These are phyloP conservation scores for Ustilago loliicola DNA, from an alignment of 1,284 basidiomycete species.

Conservation along the genomic window DNA sequence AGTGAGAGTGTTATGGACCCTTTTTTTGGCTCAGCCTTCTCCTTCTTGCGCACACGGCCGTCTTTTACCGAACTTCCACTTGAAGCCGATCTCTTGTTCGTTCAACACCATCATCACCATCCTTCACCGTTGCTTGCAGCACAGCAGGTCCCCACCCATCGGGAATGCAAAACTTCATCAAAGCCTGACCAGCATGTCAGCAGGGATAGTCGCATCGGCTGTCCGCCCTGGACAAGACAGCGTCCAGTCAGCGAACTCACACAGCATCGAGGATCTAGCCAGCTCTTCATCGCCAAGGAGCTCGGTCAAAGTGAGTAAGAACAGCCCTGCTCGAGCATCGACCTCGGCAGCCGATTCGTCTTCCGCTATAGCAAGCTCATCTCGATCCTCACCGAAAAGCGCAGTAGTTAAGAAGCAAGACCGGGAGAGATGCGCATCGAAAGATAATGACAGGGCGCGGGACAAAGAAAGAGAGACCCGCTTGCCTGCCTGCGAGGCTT, in stretches of 20 bases:
- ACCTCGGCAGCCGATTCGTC: neutral
- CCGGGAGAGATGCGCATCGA: slow-evolving; percentile 16
- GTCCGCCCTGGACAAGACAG: slow-evolving; percentile 1
- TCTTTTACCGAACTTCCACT: neutral
- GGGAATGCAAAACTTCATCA: neutral
- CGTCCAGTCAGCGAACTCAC: neutral
- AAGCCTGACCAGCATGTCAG: slow-evolving; percentile 16
- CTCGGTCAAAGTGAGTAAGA: slow-evolving; percentile 2
- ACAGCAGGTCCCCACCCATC: neutral
- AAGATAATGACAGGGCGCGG: slow-evolving; percentile 20
- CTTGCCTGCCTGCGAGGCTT: slow-evolving; percentile 47
- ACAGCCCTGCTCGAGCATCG: neutral
- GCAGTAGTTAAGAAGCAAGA: slow-evolving; percentile 19
- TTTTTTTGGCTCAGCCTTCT: neutral
- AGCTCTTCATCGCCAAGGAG: neutral
- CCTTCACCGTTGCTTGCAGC: slow-evolving; percentile 5
- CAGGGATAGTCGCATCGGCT: slow-evolving; percentile 5
- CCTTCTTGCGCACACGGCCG: neutral
- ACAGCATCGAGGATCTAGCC: neutral
- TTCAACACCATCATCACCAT: slow-evolving; percentile 3
- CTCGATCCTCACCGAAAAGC: slow-evolving; percentile 14
- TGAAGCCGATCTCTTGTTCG: neutral
- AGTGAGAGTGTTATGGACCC: slow-evolving; percentile 13
- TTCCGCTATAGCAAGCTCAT: slow-evolving; percentile 6
- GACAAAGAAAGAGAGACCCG: slow-evolving; percentile 41